Evolutionary conservation across 257 asterid species (phyloP), one percentile per base, ranked within the genome.

Genomic region (Capsicum chinense): DNA sequence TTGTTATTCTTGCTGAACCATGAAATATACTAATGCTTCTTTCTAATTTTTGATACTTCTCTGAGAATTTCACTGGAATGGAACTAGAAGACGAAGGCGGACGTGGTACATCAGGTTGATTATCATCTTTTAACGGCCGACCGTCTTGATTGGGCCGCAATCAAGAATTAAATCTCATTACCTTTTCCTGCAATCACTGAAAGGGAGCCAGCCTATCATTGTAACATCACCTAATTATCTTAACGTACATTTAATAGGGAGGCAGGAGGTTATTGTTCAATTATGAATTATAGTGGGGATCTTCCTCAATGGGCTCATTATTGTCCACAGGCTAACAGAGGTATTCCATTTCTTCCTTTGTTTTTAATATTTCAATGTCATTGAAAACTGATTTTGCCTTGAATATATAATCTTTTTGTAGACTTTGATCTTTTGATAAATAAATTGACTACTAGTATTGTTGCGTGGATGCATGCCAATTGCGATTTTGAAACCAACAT

Each of bases 31-130:
- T 26, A 26, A 26, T 26, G 33, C 33, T 26, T 26, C 33, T 26
- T 26, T 26, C 33, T 26, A 26, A 26, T 26, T 26, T 26, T 26
- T 26, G 33, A 26, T 26, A 26, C 33, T 95, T 94, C 91, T 95
- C 97, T 16, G 94, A 88, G 88, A 95, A 95, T 91, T 91, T 95
- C 88, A 95, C 97, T 83, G 99, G 99, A 81, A 89, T 95, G 88
- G 99, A 95, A 92, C 94, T 95, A 82, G 99, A 95, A 93, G 99
- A 95, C 88, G 99, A 98, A 66, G 99, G 99, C 54, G 99, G 99
- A 60, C 97, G 99, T 37, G 99, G 99, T 80, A 95, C 99, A 83
- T 94, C 99, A 89, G 99, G 99, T 92, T 79, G 64, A 86, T 86
- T 68, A 14, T 83, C 67, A 44, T 80, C 56, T 17, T 83, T 59